Conservation (phyloP, 148 eudicot species). For the Diospyros kaki region DNA sequence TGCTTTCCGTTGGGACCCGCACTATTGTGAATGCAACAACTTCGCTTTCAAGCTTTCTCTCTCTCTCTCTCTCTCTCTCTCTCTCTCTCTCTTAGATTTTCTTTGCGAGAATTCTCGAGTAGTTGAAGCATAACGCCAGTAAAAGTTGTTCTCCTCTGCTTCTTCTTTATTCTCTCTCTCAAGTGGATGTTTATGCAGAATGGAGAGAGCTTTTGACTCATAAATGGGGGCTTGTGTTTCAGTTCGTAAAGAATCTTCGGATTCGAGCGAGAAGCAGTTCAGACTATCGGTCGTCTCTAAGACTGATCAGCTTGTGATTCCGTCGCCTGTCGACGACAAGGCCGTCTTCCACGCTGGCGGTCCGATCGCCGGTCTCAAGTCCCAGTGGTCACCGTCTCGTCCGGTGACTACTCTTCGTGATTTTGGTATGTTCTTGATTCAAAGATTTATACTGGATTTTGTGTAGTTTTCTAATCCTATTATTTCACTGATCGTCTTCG, state of each 20-base stretch:
- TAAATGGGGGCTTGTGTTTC: slow-evolving; percentile 37
- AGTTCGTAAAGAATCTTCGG: slow-evolving; percentile 12
- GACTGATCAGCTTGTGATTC: slow-evolving; percentile 15
- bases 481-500: background rate
- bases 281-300: slow-evolving; percentile 16
- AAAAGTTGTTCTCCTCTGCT: background rate
- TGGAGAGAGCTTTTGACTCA: background rate
- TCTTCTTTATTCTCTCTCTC: background rate
- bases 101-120: background rate
- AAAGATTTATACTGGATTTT: too few relatives aligned
- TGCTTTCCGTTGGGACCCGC: background rate
- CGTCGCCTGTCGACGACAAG: slow-evolving; percentile 20
- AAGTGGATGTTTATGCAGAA: background rate
- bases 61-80: background rate
- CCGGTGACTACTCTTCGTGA: slow-evolving; percentile 9
- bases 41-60: background rate
- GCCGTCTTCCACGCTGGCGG: slow-evolving; percentile 9
- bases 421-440: slow-evolving; percentile 20
- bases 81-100: background rate
- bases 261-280: slow-evolving; percentile 18
- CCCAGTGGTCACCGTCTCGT: slow-evolving; percentile 16
- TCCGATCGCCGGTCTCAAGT: slow-evolving; percentile 7
- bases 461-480: too few relatives aligned
- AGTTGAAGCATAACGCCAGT: background rate
- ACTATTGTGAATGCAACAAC: background rate